Percentiles rank a stretch among this genome's conserved stretches.
Evolutionary conservation across 108 stramenopile genomes (phyloP).

Genomic region (Conticribra guillardii): DNA sequence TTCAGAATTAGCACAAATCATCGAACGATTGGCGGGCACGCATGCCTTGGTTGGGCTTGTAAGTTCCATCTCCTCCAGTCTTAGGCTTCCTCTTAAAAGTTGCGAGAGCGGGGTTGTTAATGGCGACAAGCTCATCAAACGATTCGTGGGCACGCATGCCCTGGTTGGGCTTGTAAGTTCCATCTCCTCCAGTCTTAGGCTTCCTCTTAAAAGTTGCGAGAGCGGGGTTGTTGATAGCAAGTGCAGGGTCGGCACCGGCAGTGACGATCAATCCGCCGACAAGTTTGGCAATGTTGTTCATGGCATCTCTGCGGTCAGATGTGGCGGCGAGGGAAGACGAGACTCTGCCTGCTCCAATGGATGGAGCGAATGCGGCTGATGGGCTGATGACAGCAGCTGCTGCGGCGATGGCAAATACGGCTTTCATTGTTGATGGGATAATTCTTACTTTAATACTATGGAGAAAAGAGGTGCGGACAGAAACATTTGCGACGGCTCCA

Average conservation of each 20-base stretch:
- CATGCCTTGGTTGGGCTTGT: slow-evolving; percentile 24
- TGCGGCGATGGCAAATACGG: background rate
- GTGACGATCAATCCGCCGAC: slow-evolving; percentile 39
- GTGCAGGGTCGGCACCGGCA: slow-evolving; percentile 41
- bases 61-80: slow-evolving; percentile 33
- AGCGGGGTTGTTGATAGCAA: slow-evolving; percentile 32
- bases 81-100: slow-evolving; percentile 26
- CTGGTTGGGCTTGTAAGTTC: slow-evolving; percentile 30
- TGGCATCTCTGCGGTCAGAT: slow-evolving; percentile 43
- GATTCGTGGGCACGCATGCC: slow-evolving; percentile 36
- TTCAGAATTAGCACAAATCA: slow-evolving; percentile 1
- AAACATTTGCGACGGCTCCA: no score
- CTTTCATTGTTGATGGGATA: background rate
- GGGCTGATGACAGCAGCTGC: background rate
- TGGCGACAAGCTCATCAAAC: slow-evolving; percentile 48
- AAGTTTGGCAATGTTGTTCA: slow-evolving; percentile 43
- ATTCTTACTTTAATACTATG: no score
- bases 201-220: slow-evolving; percentile 4
- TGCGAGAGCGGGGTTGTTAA: slow-evolving; percentile 36
- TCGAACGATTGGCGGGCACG: slow-evolving; percentile 37
- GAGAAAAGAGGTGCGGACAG: no score
- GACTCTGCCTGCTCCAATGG: slow-evolving; percentile 14
- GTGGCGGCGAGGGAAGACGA: slow-evolving; percentile 38
- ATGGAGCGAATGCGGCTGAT: background rate
- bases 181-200: slow-evolving; percentile 13